phyloP scores from a whole-genome alignment of 129 eudicot genomes.

The Chrysanthemum seticuspe region DNA sequence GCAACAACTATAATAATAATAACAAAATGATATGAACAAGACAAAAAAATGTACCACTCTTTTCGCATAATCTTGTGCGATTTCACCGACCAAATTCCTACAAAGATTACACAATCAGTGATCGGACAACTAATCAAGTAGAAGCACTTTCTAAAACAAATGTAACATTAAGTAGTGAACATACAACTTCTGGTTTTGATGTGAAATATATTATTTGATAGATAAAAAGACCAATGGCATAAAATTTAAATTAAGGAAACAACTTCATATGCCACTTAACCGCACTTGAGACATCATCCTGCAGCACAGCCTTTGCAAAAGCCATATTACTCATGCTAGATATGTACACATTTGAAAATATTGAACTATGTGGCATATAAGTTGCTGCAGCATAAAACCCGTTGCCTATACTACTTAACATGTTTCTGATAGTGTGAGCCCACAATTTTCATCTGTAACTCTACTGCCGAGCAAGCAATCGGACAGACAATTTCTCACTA shows the following conservation, averaged over 20 bases:
- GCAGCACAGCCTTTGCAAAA: too few species aligned
- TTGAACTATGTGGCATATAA: not conserved
- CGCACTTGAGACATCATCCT: too few species aligned
- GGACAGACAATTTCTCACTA: constrained; percentile 5
- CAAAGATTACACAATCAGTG: constrained; percentile 26
- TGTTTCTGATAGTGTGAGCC: not conserved
- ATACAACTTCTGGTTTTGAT: not conserved
- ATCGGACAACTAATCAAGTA: constrained; percentile 16
- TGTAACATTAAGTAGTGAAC: not conserved
- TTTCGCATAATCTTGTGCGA: constrained; percentile 72
- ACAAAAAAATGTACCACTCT: constrained; percentile 54
- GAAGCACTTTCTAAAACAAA: not conserved
- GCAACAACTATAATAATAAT: not conserved
- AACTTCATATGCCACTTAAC: too few species aligned
- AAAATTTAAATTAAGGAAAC: too few species aligned
- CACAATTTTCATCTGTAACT: not conserved
- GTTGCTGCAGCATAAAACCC: not conserved
- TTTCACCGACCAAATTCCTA: constrained; percentile 94
- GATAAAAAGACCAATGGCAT: too few species aligned
- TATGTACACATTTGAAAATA: too few species aligned
- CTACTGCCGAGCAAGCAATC: not conserved
- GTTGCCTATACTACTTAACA: not conserved
- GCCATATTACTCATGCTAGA: too few species aligned
- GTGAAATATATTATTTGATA: too few species aligned
- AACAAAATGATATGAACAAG: not conserved